Evolutionary conservation across 768 basidiomycete species (phyloP).

Genomic region (Chalciporus pseudorubinellus): DNA sequence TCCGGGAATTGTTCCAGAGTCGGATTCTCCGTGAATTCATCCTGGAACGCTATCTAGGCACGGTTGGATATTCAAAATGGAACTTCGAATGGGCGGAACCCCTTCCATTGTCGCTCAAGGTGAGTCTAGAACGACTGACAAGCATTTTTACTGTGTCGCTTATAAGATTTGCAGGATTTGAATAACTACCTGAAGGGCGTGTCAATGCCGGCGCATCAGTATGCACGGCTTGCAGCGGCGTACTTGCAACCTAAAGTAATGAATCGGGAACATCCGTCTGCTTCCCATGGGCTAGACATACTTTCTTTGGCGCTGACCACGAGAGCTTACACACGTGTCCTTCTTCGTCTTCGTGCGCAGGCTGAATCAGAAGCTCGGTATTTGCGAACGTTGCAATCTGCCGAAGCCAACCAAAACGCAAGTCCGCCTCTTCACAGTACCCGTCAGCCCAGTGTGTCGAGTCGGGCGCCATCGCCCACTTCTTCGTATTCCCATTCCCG

Average conservation of each 20-base stretch:
- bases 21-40: slow-evolving; percentile 58
- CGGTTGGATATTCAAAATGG: slow-evolving; percentile 77
- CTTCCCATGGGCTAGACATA: slow-evolving; percentile 42
- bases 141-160: background rate
- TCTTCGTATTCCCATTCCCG: slow-evolving; percentile 37
- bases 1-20: slow-evolving; percentile 50
- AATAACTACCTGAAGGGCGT: slow-evolving; percentile 79
- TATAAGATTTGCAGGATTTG: slow-evolving; percentile 54
- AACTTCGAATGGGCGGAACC: slow-evolving; percentile 52
- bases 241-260: slow-evolving; percentile 52
- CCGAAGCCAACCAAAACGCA: background rate
- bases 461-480: slow-evolving; percentile 67
- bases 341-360: slow-evolving; percentile 73
- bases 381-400: slow-evolving; percentile 13
- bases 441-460: slow-evolving; percentile 44
- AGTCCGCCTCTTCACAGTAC: slow-evolving; percentile 17
- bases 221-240: slow-evolving; percentile 54
- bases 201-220: slow-evolving; percentile 71
- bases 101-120: slow-evolving; percentile 59
- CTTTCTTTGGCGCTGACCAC: slow-evolving; percentile 56
- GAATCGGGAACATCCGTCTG: slow-evolving; percentile 41
- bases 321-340: slow-evolving; percentile 76
- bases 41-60: slow-evolving; percentile 64
- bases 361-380: slow-evolving; percentile 57
- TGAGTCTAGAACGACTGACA: slow-evolving; percentile 29